Conservation (phyloP, 2,329 filamentous ascomycete species). For the Clarireedia sp. region DNA sequence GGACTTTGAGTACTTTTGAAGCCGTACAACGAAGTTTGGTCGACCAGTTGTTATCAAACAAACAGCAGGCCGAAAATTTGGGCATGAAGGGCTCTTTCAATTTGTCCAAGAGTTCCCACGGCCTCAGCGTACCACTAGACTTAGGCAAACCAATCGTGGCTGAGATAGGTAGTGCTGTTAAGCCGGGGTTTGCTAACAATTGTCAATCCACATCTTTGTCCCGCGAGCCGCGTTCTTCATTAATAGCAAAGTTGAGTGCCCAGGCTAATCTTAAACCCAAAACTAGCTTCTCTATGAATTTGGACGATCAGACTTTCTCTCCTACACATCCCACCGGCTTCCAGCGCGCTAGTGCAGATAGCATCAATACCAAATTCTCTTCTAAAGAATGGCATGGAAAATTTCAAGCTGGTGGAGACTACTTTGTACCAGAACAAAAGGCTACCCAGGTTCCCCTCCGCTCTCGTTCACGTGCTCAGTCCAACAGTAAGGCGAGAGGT, state of each 20-base stretch:
- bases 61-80: constrained; percentile 8
- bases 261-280: constrained; percentile 29
- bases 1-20: constrained; percentile 21
- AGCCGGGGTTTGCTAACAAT: constrained; percentile 11
- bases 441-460: constrained; percentile 9
- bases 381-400: constrained; percentile 37
- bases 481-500: constrained; percentile 22
- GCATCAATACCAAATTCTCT: constrained; percentile 54
- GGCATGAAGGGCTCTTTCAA: background rate
- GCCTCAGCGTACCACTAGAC: background rate
- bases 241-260: constrained; percentile 6
- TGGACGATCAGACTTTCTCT: constrained; percentile 36
- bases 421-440: constrained; percentile 24
- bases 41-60: constrained; percentile 20
- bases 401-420: constrained; percentile 27
- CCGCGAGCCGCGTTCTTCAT: constrained; percentile 5
- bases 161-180: constrained; percentile 13
- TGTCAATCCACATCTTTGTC: constrained; percentile 9
- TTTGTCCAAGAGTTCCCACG: too few species aligned
- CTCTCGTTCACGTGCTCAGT: constrained; percentile 20
- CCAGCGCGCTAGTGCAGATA: constrained; percentile 45
- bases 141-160: constrained; percentile 9
- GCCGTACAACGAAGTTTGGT: constrained; percentile 19
- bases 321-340: constrained; percentile 36
- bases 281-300: constrained; percentile 32